Conservation (phyloP, 2,329 filamentous ascomycete species). For the Colletotrichum lentis region DNA sequence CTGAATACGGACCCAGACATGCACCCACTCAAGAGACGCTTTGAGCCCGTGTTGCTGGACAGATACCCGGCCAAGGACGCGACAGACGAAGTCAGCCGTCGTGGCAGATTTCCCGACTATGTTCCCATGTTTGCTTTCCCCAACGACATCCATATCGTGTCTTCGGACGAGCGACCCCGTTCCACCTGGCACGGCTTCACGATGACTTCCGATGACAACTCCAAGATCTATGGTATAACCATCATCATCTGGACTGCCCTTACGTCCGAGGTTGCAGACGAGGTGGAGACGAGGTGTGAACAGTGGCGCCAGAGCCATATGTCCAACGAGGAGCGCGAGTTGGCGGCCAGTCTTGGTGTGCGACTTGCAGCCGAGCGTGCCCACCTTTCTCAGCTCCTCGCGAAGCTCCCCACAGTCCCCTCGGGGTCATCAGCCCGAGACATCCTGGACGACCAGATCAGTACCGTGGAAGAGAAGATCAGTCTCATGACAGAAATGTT, state of each 20-base stretch:
- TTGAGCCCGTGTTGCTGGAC: conserved; percentile 95
- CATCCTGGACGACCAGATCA: conserved; percentile 90
- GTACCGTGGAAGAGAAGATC: conserved; percentile 96
- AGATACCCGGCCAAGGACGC: conserved; percentile 88
- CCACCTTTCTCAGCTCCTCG: conserved; percentile 86
- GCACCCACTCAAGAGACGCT: conserved; percentile 92
- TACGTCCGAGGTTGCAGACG: conserved; percentile 80
- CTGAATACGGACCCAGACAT: conserved; percentile 89
- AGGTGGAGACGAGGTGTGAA: conserved; percentile 83
- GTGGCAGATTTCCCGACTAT: conserved; percentile 93
- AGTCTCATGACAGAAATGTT: conserved; percentile 95
- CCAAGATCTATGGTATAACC: conserved; percentile 90
- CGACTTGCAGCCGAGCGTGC: conserved; percentile 87
- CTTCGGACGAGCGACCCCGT: conserved; percentile 88
- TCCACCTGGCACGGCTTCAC: conserved; percentile 99
- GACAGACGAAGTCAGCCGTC: conserved; percentile 78
- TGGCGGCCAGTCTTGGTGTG: conserved; percentile 90
- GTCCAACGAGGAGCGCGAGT: conserved; percentile 87
- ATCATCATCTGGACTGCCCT: conserved; percentile 93
- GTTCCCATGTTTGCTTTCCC: conserved; percentile 99
- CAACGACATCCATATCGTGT: conserved; percentile 96
- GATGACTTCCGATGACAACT: conserved; percentile 93
- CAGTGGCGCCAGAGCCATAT: conserved; percentile 86
- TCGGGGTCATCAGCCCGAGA: conserved; percentile 86
- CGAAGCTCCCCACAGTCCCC: conserved; percentile 79